Evolutionary conservation across 345 rosid genomes (phyloP), one percentile per base, ranked within the genome.

Genomic region (Eucalyptus curtisii): DNA sequence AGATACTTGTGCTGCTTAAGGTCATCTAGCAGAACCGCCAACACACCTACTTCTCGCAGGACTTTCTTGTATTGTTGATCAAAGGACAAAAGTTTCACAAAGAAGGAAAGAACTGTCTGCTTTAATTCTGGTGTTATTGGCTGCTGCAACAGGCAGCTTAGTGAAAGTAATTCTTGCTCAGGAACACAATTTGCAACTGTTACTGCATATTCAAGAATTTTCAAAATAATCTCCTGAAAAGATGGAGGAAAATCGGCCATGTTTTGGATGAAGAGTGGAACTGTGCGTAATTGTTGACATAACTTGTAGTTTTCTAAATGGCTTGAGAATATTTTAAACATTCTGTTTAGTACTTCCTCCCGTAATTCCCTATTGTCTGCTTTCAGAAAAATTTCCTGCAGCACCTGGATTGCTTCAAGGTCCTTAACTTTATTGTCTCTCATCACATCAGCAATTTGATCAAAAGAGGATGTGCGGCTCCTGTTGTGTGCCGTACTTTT

Each of bases 11-110:
- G 97, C 92, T 96, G 99, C 96, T 94, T 97, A 92, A 98, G 91
- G 92, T 98, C 99, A 94, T 98, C 99, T 86, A 95, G 93, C 90
- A 98, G 92, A 89, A 96, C 99, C 89, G 96, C 99, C 90, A 98
- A 92, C 89, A 98, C 97, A 87, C 99, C 99, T 91, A 98, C 99
- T 92, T 98, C 99, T 88, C 99, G 93, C 89, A 98, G 92, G 87
- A 98, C 99, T 94, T 96, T 98, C 93, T 96, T 98, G 93, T 97
- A 98, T 87, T 97, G 99, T 91, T 98, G 99, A 93, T 98, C 99
- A 92, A 98, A 98, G 84, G 99, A 98, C 91, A 98, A 85, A 53
- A 98, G 98, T 92, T 98, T 98, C 88, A 97, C 97, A 89, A 97
- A 97, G 94, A 98, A 98, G 88, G 98, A 93, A 90, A 98, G 99